Evolutionary conservation across 208 protist species (phyloP).

Genomic region (Naegleria fowleri): DNA sequence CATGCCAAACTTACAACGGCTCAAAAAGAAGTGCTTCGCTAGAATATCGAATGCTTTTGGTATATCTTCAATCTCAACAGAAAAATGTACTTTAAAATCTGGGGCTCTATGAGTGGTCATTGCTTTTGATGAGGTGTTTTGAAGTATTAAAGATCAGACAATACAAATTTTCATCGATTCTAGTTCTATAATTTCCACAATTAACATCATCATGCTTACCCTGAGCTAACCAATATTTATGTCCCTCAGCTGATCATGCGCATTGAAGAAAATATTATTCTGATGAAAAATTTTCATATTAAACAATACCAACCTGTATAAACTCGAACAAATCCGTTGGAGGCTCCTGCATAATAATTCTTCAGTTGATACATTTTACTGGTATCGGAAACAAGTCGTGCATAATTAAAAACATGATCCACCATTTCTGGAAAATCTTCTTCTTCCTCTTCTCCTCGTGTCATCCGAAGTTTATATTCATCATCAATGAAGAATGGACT

Average conservation of each 20-base stretch:
- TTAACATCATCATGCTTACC: background rate
- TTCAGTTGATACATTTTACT: background rate
- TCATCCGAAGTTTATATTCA: background rate
- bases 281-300: no score
- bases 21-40: background rate
- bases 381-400: background rate
- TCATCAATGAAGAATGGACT: background rate
- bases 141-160: no score
- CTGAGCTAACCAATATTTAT: background rate
- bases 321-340: background rate
- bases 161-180: no score
- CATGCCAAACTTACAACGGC: slow-evolving; percentile 1
- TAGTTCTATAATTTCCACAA: no score
- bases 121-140: background rate
- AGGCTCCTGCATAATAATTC: background rate
- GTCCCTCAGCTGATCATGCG: background rate
- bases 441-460: background rate
- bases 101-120: background rate
- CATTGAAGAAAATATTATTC: no score
- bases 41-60: slow-evolving; percentile 7
- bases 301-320: background rate
- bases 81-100: slow-evolving; percentile 5
- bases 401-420: background rate
- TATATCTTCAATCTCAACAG: background rate
- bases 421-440: background rate